phyloP scores from a whole-genome alignment of 2,329 filamentous ascomycete species.

The Biscogniauxia marginata region DNA sequence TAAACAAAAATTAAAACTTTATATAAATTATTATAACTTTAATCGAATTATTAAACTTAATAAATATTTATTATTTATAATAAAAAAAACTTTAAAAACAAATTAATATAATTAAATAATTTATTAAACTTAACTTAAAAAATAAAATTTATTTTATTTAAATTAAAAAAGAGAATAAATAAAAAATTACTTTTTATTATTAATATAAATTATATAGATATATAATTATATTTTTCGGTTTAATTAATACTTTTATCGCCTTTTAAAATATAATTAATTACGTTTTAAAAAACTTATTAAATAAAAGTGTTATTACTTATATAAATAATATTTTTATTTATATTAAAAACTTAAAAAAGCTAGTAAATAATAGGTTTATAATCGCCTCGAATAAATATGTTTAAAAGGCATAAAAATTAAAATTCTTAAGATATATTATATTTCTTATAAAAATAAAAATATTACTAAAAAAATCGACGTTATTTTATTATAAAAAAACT shows the following conservation, averaged over 20 bases:
- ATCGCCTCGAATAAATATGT: too few species aligned
- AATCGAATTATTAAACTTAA: too few species aligned
- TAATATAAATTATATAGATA: not conserved
- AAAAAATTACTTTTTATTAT: not conserved
- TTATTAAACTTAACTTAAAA: not conserved
- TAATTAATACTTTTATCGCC: not conserved
- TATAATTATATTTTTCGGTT: not conserved
- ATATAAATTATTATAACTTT: too few species aligned
- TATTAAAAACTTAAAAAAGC: too few species aligned
- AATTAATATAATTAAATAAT: not conserved
- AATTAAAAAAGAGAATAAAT: not conserved
- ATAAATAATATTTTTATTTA: too few species aligned
- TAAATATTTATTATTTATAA: too few species aligned
- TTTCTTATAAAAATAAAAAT: not conserved
- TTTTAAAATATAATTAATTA: too few species aligned
- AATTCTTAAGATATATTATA: not conserved
- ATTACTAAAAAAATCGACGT: not conserved
- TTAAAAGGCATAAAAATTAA: not conserved
- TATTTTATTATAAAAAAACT: not conserved
- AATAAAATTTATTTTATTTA: not conserved
- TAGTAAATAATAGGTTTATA: too few species aligned
- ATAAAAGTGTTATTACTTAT: not conserved
- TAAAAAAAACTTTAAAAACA: too few species aligned
- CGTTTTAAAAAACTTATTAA: not conserved
- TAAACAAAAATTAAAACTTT: too few species aligned